Percentiles rank a stretch among this genome's conserved stretches.
Evolutionary conservation across 1,284 basidiomycete species (phyloP).

Genomic region (Tilletia indica): DNA sequence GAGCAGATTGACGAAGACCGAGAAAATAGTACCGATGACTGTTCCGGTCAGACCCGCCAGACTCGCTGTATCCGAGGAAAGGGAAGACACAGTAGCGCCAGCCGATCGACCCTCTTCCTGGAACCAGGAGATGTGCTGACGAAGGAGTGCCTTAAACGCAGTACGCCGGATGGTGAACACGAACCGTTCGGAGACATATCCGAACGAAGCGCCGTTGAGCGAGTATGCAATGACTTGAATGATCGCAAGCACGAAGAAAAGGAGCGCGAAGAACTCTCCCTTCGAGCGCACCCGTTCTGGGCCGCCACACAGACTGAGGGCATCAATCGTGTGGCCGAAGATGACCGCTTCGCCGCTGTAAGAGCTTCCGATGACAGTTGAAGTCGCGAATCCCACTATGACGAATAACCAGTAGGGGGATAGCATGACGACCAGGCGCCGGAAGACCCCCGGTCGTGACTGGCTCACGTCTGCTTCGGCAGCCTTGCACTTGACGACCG

Average conservation of each 20-base stretch:
- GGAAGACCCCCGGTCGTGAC: conserved; percentile 24
- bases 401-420: conserved; percentile 36
- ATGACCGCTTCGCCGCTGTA: conserved; percentile 47
- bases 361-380: conserved; percentile 42
- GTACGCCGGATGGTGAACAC: conserved; percentile 39
- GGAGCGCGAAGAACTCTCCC: conserved; percentile 36
- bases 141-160: conserved; percentile 36
- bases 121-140: conserved; percentile 39
- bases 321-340: conserved; percentile 47
- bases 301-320: conserved; percentile 48
- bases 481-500: conserved; percentile 19
- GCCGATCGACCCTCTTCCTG: conserved; percentile 33
- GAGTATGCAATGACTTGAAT: conserved; percentile 43
- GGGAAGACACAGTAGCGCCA: conserved; percentile 34
- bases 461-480: conserved; percentile 19
- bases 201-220: conserved; percentile 42
- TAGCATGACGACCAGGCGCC: conserved; percentile 32
- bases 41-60: conserved; percentile 43
- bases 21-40: conserved; percentile 46
- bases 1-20: conserved; percentile 44
- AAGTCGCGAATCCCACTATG: conserved; percentile 34
- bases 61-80: conserved; percentile 43
- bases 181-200: conserved; percentile 40
- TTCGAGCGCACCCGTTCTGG: conserved; percentile 28
- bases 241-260: conserved; percentile 45